These are phyloP conservation scores for Gigaspora rosea DNA, from an alignment of 192 early-diverging fungal genomes.

Conservation along the genomic window DNA sequence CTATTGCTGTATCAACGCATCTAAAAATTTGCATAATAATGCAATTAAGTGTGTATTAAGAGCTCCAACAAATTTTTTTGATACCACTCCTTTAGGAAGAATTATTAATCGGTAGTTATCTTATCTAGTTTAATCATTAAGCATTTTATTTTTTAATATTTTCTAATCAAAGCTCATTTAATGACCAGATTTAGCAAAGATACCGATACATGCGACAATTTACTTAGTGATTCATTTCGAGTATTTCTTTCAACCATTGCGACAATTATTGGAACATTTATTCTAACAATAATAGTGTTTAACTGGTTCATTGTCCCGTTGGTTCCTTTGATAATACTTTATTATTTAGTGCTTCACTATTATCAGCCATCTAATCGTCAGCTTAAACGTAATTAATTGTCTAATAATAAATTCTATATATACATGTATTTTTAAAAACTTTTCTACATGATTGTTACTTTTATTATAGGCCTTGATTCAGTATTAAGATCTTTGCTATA, in stretches of 20 bases:
- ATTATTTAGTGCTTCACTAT: slow-evolving; percentile 70
- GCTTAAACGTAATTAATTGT: slow-evolving; percentile 61
- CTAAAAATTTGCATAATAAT: slow-evolving; percentile 66
- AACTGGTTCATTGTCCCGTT: slow-evolving; percentile 76
- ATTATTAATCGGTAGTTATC: slow-evolving; percentile 61
- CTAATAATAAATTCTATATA: not conserved
- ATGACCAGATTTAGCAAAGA: slow-evolving; percentile 74
- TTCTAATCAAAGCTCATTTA: slow-evolving; percentile 71
- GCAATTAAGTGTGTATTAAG: slow-evolving; percentile 68
- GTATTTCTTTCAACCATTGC: slow-evolving; percentile 64
- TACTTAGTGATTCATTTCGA: slow-evolving; percentile 64
- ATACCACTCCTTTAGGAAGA: slow-evolving; percentile 74
- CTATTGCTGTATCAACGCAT: slow-evolving; percentile 57
- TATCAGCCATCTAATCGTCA: slow-evolving; percentile 84
- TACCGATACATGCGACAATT: slow-evolving; percentile 58
- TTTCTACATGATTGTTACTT: too few species aligned
- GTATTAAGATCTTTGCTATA: too few species aligned
- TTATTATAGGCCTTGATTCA: too few species aligned
- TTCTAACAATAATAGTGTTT: slow-evolving; percentile 59
- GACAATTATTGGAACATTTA: slow-evolving; percentile 59
- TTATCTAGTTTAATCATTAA: too few species aligned
- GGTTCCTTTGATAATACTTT: slow-evolving; percentile 72
- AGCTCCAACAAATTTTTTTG: slow-evolving; percentile 79
- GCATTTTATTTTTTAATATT: too few species aligned
- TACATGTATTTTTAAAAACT: too few species aligned